Base-by-base conservation (phyloP, 140 eudicot species). In the Flaveria floridana region DNA sequence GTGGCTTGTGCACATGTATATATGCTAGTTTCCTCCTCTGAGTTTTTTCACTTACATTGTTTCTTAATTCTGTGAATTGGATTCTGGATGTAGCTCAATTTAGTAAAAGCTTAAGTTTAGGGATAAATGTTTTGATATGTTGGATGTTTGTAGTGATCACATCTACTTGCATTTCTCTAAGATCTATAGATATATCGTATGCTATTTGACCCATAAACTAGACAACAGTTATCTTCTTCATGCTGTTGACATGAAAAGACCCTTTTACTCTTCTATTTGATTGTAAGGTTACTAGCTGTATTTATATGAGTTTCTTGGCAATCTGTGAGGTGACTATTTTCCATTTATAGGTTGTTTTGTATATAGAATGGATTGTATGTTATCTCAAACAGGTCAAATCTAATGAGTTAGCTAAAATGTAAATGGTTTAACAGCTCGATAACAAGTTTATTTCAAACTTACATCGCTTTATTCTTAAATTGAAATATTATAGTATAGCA, bases 81-180 rank as follows among this genome's bases (percentile, higher is more conserved):
- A 67, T 80, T 47, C 48, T 75, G 62, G 42, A 63, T 75, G 48
- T 69, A 23, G 76, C 46, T 44, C 4, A 41, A 41, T 41, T 41
- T 41, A 13, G 11, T 42, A 7, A 10, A 42, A 42, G 48, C 48
- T 42, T 9, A 7, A 53, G 26, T 77, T 82, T 77, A 25, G 68
- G 79, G 68, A 53, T n/a, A 48, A 75, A 61, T 79, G 75, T 73
- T 59, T 13, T 70, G 18, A 5, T 34, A 0, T 34, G 7, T 6
- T 34, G 39, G 39, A 47, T 7, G 9, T 34, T 69, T 12, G 15
- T 23, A 3, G 7, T 7, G 28, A 2, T 0, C 12, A 65, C 71
- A 66, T 39, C 13, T 68, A 2, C 59, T 47, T 68, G 73, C 23
- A 25, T 48, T 25, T 14, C 23, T 25, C 3, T 7, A 3, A 70